Evolutionary conservation across 148 eudicot genomes (phyloP).

Genomic region (Vaccinium darrowii): DNA sequence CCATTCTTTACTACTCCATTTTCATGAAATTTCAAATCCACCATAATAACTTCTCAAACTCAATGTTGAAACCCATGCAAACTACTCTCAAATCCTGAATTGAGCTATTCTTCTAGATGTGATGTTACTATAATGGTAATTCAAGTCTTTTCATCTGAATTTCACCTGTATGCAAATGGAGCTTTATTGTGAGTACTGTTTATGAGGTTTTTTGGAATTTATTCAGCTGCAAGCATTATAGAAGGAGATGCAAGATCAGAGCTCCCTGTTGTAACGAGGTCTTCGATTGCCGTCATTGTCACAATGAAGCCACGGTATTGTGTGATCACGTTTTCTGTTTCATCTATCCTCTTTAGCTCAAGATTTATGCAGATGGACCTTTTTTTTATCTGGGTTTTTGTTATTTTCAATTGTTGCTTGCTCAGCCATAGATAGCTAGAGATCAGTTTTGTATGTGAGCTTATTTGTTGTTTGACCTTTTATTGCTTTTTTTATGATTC

Average conservation of each 20-base stretch:
- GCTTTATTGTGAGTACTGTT: not conserved
- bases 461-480: conserved; percentile 13
- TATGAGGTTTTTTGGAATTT: conserved; percentile 18
- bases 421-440: not conserved
- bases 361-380: not conserved
- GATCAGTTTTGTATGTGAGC: conserved; percentile 10
- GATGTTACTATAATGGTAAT: not conserved
- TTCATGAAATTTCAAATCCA: not conserved
- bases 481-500: conserved; percentile 15
- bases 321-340: not conserved
- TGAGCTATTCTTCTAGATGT: not conserved
- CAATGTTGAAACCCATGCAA: not conserved
- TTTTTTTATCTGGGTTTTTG: not conserved
- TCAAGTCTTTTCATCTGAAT: not conserved
- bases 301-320: conserved; percentile 79
- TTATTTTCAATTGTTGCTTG: not conserved
- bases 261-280: conserved; percentile 98
- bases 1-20: not conserved
- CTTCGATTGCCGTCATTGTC: conserved; percentile 92
- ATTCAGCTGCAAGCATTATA: conserved; percentile 86
- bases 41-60: not conserved
- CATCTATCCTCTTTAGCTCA: not conserved
- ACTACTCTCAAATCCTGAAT: not conserved
- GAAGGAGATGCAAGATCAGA: conserved; percentile 87
- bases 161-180: not conserved